phyloP scores from a whole-genome alignment of 2,329 filamentous ascomycete species.

The Curvularia spicifera region DNA sequence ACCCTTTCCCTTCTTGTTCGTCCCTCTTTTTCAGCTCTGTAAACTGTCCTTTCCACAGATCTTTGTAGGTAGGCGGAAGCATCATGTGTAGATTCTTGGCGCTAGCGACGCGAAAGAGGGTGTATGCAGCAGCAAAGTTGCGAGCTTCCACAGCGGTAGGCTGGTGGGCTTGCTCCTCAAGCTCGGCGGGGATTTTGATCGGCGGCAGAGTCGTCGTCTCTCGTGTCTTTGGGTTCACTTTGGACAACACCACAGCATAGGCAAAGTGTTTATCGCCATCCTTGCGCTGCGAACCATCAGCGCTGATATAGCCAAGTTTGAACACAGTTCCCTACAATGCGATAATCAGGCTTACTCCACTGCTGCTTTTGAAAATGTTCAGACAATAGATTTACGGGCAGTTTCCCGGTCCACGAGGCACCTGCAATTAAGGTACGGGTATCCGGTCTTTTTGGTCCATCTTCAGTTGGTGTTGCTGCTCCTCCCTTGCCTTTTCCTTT shows the following conservation, averaged over 20 bases:
- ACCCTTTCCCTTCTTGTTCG: constrained; percentile 74
- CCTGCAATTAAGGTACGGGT: constrained; percentile 85
- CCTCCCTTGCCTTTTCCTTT: constrained; percentile 45
- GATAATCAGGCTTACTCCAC: constrained; percentile 94
- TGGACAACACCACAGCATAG: constrained; percentile 74
- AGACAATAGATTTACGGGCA: constrained; percentile 89
- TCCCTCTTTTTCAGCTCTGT: constrained; percentile 81
- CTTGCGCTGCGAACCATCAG: constrained; percentile 60
- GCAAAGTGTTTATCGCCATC: constrained; percentile 79
- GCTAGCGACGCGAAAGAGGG: constrained; percentile 87
- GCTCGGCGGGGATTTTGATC: constrained; percentile 77
- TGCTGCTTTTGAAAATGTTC: constrained; percentile 96
- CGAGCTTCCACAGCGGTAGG: constrained; percentile 86
- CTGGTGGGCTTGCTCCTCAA: constrained; percentile 77
- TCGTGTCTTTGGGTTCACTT: constrained; percentile 79
- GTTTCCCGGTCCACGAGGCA: constrained; percentile 94
- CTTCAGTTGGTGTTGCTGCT: constrained; percentile 34
- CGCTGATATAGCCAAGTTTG: too few relatives aligned
- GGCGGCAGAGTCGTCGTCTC: constrained; percentile 77
- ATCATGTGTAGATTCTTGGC: constrained; percentile 97
- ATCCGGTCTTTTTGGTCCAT: constrained; percentile 64
- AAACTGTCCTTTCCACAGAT: constrained; percentile 90
- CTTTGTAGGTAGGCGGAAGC: constrained; percentile 86
- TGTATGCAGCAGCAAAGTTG: constrained; percentile 92
- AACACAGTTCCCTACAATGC: constrained; percentile 62